Percentiles rank a stretch among this genome's conserved stretches.
Conservation (phyloP, 805 yeast species). For the Komagataella phaffii region DNA sequence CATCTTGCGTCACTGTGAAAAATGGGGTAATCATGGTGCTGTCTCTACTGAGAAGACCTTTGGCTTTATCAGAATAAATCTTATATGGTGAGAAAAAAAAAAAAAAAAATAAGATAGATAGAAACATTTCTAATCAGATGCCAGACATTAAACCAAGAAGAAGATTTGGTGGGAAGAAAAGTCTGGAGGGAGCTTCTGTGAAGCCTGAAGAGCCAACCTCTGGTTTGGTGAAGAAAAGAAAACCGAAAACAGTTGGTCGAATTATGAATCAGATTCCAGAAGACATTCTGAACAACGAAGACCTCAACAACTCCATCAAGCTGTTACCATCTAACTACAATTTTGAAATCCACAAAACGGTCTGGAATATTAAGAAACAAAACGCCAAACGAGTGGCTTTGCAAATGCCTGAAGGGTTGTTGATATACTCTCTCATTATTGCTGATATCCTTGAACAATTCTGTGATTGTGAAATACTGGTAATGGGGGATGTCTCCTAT, state of each 20-base stretch:
- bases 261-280: constrained; percentile 80
- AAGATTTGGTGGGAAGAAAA: constrained; percentile 1
- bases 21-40: constrained; percentile 71
- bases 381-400: constrained; percentile 76
- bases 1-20: constrained; percentile 67
- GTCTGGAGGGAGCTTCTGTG: neutral
- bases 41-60: neutral
- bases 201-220: constrained; percentile 3
- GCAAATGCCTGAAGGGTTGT: constrained; percentile 95
- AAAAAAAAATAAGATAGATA: neutral
- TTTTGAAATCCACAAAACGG: constrained; percentile 90
- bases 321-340: constrained; percentile 84
- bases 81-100: neutral
- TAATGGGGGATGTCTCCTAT: constrained; percentile 97
- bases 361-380: constrained; percentile 77
- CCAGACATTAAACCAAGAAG: neutral
- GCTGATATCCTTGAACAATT: constrained; percentile 89
- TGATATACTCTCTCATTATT: constrained; percentile 79
- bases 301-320: constrained; percentile 70
- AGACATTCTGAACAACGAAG: constrained; percentile 69
- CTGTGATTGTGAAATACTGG: constrained; percentile 73
- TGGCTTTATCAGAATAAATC: neutral
- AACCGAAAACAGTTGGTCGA: constrained; percentile 32
- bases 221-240: constrained; percentile 9
- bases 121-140: neutral